These are phyloP conservation scores for Leptodermis oblonga DNA, from an alignment of 257 asterid species.

Conservation along the genomic window DNA sequence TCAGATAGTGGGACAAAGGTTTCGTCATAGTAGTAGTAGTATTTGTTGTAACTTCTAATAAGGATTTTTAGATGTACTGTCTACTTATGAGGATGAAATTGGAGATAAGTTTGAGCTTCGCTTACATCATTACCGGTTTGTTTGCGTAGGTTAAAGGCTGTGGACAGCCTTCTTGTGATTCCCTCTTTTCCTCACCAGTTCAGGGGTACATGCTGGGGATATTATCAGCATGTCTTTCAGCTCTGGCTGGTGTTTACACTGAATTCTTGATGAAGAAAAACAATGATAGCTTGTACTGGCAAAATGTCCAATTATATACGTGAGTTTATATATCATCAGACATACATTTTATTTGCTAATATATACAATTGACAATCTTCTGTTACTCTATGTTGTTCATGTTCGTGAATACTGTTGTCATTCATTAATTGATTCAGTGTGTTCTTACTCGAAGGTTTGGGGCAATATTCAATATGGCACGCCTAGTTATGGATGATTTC, in stretches of 20 bases:
- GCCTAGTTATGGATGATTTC: slow-evolving; percentile 75
- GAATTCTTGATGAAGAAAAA: slow-evolving; percentile 99
- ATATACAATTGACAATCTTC: background rate
- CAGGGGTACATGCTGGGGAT: slow-evolving; percentile 84
- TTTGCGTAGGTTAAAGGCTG: slow-evolving; percentile 79
- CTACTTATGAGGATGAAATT: background rate
- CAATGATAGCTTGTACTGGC: slow-evolving; percentile 97
- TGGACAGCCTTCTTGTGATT: slow-evolving; percentile 85
- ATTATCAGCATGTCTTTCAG: slow-evolving; percentile 93
- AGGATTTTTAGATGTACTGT: background rate
- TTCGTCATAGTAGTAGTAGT: too few species aligned
- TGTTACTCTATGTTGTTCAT: background rate
- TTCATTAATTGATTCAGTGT: slow-evolving; percentile 16
- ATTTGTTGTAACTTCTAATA: background rate
- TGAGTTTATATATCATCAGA: slow-evolving; percentile 19
- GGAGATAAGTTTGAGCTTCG: background rate
- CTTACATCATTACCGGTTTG: slow-evolving; percentile 8
- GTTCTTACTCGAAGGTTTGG: slow-evolving; percentile 67
- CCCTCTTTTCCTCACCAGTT: slow-evolving; percentile 86
- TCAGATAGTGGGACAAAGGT: too few species aligned
- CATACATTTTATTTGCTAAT: background rate
- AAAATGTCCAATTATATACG: slow-evolving; percentile 87
- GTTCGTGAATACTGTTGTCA: background rate
- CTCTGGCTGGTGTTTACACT: slow-evolving; percentile 94
- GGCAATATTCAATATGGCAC: slow-evolving; percentile 83